phyloP scores from a whole-genome alignment of 169 alveolate species.

The Plasmodium billcollinsi region DNA sequence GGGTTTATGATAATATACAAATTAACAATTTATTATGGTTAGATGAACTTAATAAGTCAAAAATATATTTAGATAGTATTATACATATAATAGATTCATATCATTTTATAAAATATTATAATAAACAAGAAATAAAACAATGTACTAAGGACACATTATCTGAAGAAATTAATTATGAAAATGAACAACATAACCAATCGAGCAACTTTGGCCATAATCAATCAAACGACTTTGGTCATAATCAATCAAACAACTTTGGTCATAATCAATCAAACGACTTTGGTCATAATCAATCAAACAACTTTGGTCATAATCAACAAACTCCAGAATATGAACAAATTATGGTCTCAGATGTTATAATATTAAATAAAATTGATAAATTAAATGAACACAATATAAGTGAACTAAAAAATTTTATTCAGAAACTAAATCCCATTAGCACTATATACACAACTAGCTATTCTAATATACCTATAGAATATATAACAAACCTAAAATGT shows the following conservation, averaged over 20 bases:
- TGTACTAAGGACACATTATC: not conserved
- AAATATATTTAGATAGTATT: conserved; percentile 75
- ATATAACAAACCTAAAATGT: conserved; percentile 62
- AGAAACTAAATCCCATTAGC: conserved; percentile 59
- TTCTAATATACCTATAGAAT: conserved; percentile 38
- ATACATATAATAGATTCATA: conserved; percentile 52
- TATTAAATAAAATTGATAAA: conserved; percentile 71
- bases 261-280: not conserved
- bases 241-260: not conserved
- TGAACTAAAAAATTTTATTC: conserved; percentile 32
- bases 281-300: not conserved
- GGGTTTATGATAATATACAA: conserved; percentile 65
- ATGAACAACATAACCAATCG: not conserved
- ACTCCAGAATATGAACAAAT: conserved; percentile 42
- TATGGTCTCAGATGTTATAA: conserved; percentile 61
- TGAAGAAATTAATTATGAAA: conserved; percentile 6
- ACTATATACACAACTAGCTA: conserved; percentile 39
- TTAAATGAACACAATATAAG: conserved; percentile 28
- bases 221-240: too few species aligned
- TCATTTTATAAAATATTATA: conserved; percentile 26
- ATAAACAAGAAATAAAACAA: too few species aligned
- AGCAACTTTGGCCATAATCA: not conserved
- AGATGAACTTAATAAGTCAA: conserved; percentile 65
- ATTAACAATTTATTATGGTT: conserved; percentile 66
- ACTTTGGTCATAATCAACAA: not conserved